Evolutionary conservation across 208 protist genomes (phyloP).

Genomic region (Novymonas esmeraldas): DNA sequence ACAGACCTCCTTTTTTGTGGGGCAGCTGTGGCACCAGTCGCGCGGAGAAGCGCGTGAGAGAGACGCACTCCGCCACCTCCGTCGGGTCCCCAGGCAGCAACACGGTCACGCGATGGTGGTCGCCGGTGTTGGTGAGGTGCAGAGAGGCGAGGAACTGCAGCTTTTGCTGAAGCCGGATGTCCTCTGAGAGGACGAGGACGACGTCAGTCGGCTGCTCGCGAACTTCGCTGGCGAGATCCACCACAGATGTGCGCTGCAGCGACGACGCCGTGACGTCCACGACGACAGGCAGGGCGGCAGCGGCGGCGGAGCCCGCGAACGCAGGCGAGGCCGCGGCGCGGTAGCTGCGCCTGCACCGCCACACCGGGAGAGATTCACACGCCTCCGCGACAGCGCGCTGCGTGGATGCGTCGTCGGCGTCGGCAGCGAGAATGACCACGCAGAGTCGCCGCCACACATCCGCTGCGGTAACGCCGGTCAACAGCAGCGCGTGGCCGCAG

Average conservation of each 20-base stretch:
- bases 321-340: not conserved
- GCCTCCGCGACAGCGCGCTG: not conserved
- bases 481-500: not conserved
- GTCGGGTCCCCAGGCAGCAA: conserved; percentile 20
- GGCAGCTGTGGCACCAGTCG: conserved; percentile 1
- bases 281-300: not conserved
- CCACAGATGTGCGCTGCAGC: conserved; percentile 17
- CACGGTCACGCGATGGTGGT: conserved; percentile 27
- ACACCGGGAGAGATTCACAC: conserved; percentile 11
- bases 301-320: not conserved
- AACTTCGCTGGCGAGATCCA: conserved; percentile 28
- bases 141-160: conserved; percentile 34
- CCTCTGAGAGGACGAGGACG: conserved; percentile 13
- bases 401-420: not conserved
- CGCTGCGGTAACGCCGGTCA: conserved; percentile 18
- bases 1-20: not conserved
- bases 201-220: conserved; percentile 32
- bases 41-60: conserved; percentile 22
- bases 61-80: conserved; percentile 27
- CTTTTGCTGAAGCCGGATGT: conserved; percentile 13
- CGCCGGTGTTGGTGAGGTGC: conserved; percentile 23
- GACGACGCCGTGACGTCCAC: conserved; percentile 19
- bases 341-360: conserved; percentile 16
- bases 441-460: conserved; percentile 27
- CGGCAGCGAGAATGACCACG: conserved; percentile 3